Conservation (phyloP, 1,284 basidiomycete species). For the Somion occarium region DNA sequence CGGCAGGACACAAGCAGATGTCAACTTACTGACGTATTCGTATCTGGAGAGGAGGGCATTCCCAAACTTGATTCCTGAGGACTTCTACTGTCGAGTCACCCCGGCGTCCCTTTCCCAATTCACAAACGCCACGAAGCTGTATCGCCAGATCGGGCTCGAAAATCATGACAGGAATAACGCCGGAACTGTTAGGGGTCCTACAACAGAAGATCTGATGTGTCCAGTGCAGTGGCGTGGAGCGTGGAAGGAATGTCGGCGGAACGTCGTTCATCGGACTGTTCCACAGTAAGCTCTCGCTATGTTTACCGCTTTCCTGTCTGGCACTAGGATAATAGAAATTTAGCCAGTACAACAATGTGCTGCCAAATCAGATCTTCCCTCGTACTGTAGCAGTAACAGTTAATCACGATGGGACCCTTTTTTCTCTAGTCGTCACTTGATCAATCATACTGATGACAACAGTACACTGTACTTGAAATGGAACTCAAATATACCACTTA, state of each 20-base stretch:
- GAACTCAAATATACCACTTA: too few species aligned
- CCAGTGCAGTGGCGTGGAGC: not conserved
- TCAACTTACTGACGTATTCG: not conserved
- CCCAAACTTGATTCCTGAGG: not conserved
- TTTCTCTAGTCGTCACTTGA: too few species aligned
- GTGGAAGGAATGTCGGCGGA: conserved; percentile 4
- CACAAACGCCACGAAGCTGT: not conserved
- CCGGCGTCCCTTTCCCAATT: not conserved
- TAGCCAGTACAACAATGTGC: conserved; percentile 1
- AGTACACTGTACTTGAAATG: too few species aligned
- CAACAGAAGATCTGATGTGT: not conserved
- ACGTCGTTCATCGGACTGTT: not conserved
- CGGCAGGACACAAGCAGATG: not conserved
- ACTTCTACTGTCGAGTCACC: not conserved
- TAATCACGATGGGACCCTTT: too few species aligned
- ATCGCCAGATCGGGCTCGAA: not conserved
- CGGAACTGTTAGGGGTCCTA: conserved; percentile 2
- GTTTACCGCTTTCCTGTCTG: conserved; percentile 1
- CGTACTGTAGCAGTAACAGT: not conserved
- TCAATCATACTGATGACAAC: too few species aligned
- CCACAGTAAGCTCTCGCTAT: conserved; percentile 1
- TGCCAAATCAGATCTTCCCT: not conserved
- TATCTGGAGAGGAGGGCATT: not conserved
- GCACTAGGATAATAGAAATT: too few species aligned
- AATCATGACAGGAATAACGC: not conserved